Percentiles rank a stretch among this genome's conserved stretches.
These are phyloP conservation scores for Kodamaea sagamina DNA, from an alignment of 805 yeast genomes.

Conservation along the genomic window DNA sequence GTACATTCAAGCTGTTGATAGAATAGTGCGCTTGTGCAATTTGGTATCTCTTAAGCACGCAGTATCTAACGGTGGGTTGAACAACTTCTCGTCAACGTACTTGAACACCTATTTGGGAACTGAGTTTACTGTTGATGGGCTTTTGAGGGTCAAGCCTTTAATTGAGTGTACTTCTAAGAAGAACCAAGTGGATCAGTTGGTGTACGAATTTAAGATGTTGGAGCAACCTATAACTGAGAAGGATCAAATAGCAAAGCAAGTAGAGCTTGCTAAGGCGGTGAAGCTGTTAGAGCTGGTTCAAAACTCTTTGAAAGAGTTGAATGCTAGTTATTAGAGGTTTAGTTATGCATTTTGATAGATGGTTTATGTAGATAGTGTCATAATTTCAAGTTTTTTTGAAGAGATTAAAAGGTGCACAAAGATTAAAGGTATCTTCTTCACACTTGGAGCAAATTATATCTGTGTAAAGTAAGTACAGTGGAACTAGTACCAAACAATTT, in stretches of 20 bases:
- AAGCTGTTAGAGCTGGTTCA: slow-evolving; percentile 3
- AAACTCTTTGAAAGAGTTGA: slow-evolving; percentile 1
- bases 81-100: slow-evolving; percentile 16
- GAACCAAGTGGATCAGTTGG: neutral
- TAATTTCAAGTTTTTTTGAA: no score
- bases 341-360: neutral
- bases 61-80: slow-evolving; percentile 19
- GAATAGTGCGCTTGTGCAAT: slow-evolving; percentile 19
- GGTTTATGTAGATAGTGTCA: no score
- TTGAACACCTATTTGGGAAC: slow-evolving; percentile 11
- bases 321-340: neutral
- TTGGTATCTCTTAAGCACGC: slow-evolving; percentile 19
- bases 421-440: no score
- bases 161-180: slow-evolving; percentile 2
- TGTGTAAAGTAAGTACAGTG: no score
- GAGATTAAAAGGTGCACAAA: no score
- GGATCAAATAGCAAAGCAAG: slow-evolving; percentile 8
- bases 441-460: no score
- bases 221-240: neutral
- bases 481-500: no score
- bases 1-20: slow-evolving; percentile 18
- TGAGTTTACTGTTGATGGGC: slow-evolving; percentile 1
- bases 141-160: slow-evolving; percentile 8
- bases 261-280: slow-evolving; percentile 1
- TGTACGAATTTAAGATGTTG: neutral